These are phyloP conservation scores for Hypoxylon rickii DNA, from an alignment of 495 filamentous ascomycete species.

Conservation along the genomic window DNA sequence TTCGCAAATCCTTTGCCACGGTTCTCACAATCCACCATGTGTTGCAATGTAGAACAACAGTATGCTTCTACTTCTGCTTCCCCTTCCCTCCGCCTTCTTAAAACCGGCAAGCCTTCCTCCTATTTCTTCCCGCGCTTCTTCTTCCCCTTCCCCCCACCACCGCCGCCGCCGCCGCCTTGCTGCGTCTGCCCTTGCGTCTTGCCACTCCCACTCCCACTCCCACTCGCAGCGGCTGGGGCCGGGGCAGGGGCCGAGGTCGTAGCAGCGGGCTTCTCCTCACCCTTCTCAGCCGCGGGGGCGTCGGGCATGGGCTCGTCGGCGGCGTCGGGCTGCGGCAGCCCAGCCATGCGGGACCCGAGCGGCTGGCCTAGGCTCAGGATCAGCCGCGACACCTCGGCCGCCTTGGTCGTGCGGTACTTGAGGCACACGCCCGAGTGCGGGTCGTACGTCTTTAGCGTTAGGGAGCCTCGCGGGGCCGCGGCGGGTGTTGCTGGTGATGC, in stretches of 20 bases:
- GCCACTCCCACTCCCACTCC: constrained; percentile 44
- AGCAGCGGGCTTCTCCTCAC: constrained; percentile 44
- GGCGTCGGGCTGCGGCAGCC: constrained; percentile 51
- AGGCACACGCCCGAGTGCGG: constrained; percentile 77
- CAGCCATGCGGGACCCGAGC: constrained; percentile 64
- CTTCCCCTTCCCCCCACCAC: constrained; percentile 51
- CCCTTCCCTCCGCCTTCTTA: constrained; percentile 29
- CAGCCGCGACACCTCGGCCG: constrained; percentile 84
- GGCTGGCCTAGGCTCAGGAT: constrained; percentile 73
- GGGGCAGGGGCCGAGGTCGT: constrained; percentile 33
- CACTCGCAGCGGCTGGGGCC: constrained; percentile 30
- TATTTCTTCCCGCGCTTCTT: constrained; percentile 64
- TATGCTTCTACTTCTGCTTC: too few relatives aligned
- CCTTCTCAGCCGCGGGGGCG: constrained; percentile 23
- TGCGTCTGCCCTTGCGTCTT: constrained; percentile 27
- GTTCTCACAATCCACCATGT: too few relatives aligned
- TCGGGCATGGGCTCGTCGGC: constrained; percentile 17
- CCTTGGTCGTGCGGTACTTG: constrained; percentile 89
- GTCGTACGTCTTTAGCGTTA: constrained; percentile 90
- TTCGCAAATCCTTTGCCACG: too few relatives aligned
- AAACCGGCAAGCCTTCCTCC: constrained; percentile 4
- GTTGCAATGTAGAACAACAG: too few relatives aligned
- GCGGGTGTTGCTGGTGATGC: constrained; percentile 25
- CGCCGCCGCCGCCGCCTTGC: constrained; percentile 38
- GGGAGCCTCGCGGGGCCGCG: constrained; percentile 58